Conservation (phyloP, 306 rosid genomes). For the Chamaecrista fasciculata region DNA sequence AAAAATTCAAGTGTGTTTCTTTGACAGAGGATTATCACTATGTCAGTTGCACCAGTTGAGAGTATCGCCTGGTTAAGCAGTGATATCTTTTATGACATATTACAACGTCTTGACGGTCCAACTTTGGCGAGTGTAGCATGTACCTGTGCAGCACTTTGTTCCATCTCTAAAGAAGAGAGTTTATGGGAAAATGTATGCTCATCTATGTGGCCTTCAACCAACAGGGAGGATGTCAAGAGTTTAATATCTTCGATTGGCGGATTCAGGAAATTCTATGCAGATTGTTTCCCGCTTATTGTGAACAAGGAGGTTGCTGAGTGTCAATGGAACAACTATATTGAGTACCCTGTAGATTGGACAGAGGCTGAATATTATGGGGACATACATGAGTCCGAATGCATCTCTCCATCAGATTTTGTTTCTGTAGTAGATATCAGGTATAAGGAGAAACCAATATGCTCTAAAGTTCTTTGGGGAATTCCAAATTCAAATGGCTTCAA, state of each 20-base stretch:
- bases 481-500: slow-evolving; percentile 66
- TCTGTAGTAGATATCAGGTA: slow-evolving; percentile 76
- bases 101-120: slow-evolving; percentile 81
- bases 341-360: slow-evolving; percentile 83
- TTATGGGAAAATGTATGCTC: slow-evolving; percentile 88
- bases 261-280: slow-evolving; percentile 82
- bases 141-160: slow-evolving; percentile 68
- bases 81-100: slow-evolving; percentile 80
- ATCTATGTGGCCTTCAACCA: slow-evolving; percentile 86
- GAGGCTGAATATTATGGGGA: slow-evolving; percentile 86
- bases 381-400: slow-evolving; percentile 45
- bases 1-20: not conserved
- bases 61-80: slow-evolving; percentile 58
- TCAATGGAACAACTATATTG: slow-evolving; percentile 47
- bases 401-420: slow-evolving; percentile 76
- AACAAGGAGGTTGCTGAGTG: slow-evolving; percentile 64
- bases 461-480: slow-evolving; percentile 85
- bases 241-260: slow-evolving; percentile 76
- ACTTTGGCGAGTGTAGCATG: slow-evolving; percentile 82
- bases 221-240: slow-evolving; percentile 73
- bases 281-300: slow-evolving; percentile 81
- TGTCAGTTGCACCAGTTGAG: slow-evolving; percentile 54
- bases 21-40: slow-evolving; percentile 28
- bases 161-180: slow-evolving; percentile 83
- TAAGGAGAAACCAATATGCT: slow-evolving; percentile 69